Evolutionary conservation across 345 rosid species (phyloP).

Genomic region (Aquilaria malaccensis): DNA sequence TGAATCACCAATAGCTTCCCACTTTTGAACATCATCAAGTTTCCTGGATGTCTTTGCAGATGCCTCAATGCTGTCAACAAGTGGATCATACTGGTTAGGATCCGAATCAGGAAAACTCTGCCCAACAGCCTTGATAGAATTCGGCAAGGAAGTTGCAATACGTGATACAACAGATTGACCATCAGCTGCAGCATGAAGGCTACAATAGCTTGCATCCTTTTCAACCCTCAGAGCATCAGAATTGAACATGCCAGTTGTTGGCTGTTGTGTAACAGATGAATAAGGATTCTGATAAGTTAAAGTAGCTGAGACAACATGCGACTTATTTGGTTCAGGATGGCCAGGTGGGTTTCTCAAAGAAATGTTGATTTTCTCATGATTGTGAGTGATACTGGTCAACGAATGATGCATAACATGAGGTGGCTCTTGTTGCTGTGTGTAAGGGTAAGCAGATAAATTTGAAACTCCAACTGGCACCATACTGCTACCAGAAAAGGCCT

Average conservation of each 20-base stretch:
- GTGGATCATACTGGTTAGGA: conserved; percentile 78
- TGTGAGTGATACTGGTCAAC: conserved; percentile 9
- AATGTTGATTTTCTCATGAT: conserved; percentile 20
- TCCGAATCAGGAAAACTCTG: conserved; percentile 26
- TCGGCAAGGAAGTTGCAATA: conserved; percentile 34
- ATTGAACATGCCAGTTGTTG: conserved; percentile 27
- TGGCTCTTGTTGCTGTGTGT: conserved; percentile 27
- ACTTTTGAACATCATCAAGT: conserved; percentile 27
- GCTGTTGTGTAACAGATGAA: conserved; percentile 43
- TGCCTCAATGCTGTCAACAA: conserved; percentile 78
- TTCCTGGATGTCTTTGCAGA: conserved; percentile 32
- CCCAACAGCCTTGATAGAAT: conserved; percentile 28
- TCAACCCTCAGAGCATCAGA: conserved; percentile 31
- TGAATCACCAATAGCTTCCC: conserved; percentile 35
- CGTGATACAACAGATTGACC: conserved; percentile 31
- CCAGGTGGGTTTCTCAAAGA: conserved; percentile 25
- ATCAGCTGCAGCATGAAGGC: conserved; percentile 22
- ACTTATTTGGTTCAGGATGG: conserved; percentile 20
- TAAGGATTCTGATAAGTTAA: conserved; percentile 30
- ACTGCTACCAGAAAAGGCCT: conserved; percentile 22
- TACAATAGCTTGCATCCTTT: conserved; percentile 16
- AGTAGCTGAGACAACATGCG: conserved; percentile 16
- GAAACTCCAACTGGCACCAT: conserved; percentile 20
- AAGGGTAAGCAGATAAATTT: conserved; percentile 33
- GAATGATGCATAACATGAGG: conserved; percentile 17